phyloP scores from a whole-genome alignment of 106 monocot species.

The Ottelia alismoides region DNA sequence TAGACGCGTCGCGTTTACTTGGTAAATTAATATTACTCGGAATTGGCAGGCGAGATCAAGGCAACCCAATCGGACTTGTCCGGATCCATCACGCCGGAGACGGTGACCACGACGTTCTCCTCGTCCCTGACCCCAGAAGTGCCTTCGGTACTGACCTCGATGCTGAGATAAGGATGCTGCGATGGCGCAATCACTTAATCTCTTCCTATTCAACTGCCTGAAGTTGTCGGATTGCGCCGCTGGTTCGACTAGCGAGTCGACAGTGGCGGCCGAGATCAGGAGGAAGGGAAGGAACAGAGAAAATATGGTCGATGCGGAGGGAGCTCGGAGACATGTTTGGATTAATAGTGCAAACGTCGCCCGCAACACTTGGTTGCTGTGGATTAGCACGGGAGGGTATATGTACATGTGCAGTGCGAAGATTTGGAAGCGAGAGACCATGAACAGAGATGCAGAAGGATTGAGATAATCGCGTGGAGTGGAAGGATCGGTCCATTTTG shows the following conservation, averaged over 20 bases:
- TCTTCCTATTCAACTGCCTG: slow-evolving; percentile 41
- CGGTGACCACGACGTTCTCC: slow-evolving; percentile 40
- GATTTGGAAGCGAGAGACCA: too few relatives aligned
- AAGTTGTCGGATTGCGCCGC: slow-evolving; percentile 13
- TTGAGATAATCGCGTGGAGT: too few relatives aligned
- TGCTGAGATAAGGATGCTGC: slow-evolving; percentile 26
- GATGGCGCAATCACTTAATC: slow-evolving; percentile 21
- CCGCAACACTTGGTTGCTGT: too few relatives aligned
- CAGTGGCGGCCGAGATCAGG: background rate
- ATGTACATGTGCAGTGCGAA: too few relatives aligned
- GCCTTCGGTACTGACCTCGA: slow-evolving; percentile 14
- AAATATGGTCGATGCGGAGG: background rate
- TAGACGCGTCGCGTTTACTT: too few relatives aligned
- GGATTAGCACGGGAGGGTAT: too few relatives aligned
- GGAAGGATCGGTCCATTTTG: too few relatives aligned
- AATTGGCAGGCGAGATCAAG: slow-evolving; percentile 59
- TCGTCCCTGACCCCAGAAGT: slow-evolving; percentile 29
- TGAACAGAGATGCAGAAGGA: too few relatives aligned
- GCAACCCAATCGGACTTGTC: slow-evolving; percentile 55
- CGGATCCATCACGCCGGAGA: slow-evolving; percentile 34
- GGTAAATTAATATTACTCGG: slow-evolving; percentile 35
- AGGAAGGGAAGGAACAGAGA: background rate
- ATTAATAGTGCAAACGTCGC: too few relatives aligned
- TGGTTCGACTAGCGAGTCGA: background rate
- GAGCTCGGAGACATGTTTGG: background rate